Conservation (phyloP, 768 basidiomycete species). For the Xerocomellus amylosporus region DNA sequence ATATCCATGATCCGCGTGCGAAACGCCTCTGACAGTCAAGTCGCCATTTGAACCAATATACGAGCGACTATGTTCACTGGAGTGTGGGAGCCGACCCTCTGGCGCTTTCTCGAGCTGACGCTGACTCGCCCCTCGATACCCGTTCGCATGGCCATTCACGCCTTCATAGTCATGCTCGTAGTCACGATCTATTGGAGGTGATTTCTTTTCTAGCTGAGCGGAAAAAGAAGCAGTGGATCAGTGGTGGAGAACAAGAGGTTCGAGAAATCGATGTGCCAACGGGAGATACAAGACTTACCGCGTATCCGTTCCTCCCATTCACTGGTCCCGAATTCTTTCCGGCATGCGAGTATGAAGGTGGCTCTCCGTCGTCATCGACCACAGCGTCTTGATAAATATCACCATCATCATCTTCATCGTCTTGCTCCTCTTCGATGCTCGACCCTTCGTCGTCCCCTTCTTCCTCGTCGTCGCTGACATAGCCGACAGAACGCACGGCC, state of each 20-base stretch:
- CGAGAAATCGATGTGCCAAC: neutral
- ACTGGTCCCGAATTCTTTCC: slow-evolving; percentile 41
- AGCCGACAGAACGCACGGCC: slow-evolving; percentile 87
- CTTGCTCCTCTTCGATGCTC: slow-evolving; percentile 42
- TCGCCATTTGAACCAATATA: slow-evolving; percentile 7
- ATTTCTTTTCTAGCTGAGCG: slow-evolving; percentile 47
- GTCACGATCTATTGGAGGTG: slow-evolving; percentile 13
- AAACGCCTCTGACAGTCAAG: slow-evolving; percentile 9
- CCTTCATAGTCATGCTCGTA: neutral
- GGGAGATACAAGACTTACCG: slow-evolving; percentile 42
- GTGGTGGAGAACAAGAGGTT: neutral
- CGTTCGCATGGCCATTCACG: slow-evolving; percentile 4
- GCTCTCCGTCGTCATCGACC: slow-evolving; percentile 43
- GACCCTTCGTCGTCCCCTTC: slow-evolving; percentile 56
- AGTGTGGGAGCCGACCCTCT: slow-evolving; percentile 47
- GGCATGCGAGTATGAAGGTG: slow-evolving; percentile 60
- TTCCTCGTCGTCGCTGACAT: slow-evolving; percentile 77
- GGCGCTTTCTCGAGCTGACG: slow-evolving; percentile 76
- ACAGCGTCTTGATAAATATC: slow-evolving; percentile 42
- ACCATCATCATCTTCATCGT: slow-evolving; percentile 54
- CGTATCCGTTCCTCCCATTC: slow-evolving; percentile 54
- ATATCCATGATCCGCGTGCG: slow-evolving; percentile 9
- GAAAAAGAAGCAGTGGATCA: slow-evolving; percentile 7
- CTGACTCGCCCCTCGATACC: slow-evolving; percentile 47
- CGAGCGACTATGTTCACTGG: neutral